Base-by-base conservation (phyloP, 129 eudicot genomes). In the Escallonia herrerae region DNA sequence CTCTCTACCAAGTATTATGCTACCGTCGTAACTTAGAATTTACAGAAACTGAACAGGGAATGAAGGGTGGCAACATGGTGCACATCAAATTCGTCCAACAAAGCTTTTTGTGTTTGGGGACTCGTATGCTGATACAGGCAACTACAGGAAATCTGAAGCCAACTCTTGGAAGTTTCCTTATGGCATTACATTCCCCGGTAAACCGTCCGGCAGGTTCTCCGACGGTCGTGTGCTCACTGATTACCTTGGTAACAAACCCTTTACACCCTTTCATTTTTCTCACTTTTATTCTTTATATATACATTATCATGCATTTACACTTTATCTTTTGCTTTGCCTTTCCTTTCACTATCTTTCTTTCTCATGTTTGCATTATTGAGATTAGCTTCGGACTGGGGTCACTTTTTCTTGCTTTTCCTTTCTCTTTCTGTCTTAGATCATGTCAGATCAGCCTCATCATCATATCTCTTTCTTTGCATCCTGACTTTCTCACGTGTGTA, bases 191-290 rank as follows among this genome's bases (percentile, higher is more conserved):
- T 90, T 90, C 38, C 97, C 97, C 66, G 97, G 97, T 2, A 90
- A 90, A 65, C 97, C 97, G n/a, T 75, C 90, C 76, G 97, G 97
- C 56, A 74, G 97, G n/a, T 90, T 86, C 46, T 90, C 97, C 77
- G 95, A 90, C 69, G 97, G 97, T 57, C 90, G 93, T 43, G 78
- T 90, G 3, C 84, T 86, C 81, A 87, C 97, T 64, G 97, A 90
- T 74, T 90, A 74, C 79, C 42, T 90, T 14, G 97, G 97, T 87
- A 83, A 10, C 57, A 68, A 47, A 3, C 61, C 54, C 6, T 15
- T 12, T 13, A 22, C 9, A 42, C 13, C 43, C 40, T 13, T 33
- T 56, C 3, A 15, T 39, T 14, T 43, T 33, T 6, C 4, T 22
- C n/a, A 2, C 5, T 40, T 8, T 42, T 4, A n/a, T 13, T n/a